Base-by-base conservation (phyloP, 768 basidiomycete genomes). In the Pleurotus tuber-regium region DNA sequence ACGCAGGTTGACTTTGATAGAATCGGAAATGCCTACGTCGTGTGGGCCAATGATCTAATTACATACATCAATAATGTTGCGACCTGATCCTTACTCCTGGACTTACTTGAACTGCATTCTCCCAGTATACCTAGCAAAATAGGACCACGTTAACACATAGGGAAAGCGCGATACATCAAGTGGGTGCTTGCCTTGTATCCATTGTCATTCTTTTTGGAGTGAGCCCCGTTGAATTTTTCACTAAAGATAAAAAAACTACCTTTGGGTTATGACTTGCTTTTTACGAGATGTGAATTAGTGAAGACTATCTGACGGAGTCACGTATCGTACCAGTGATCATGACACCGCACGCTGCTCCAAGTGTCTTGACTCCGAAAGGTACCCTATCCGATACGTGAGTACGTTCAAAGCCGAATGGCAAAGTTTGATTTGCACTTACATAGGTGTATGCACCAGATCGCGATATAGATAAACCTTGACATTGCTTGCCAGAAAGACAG, bases 271-370 rank as follows among this genome's bases (percentile, higher is more conserved):
- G 92, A 54, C 86, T 89, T 2, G 91, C 90, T 86, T 52, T 0
- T 55, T 19, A 29, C 39, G 38, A 44, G 10, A 28, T 33, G 40
- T 26, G 14, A 14, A 43, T 38, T 43, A 52, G 40, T 38, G 12
- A 53, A 48, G 12, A 4, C 28, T 30, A 30, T 25, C 30, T 4
- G n/a, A 59, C 41, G 38, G 29, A 47, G n/a, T n/a, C n/a, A n/a
- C n/a, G n/a, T n/a, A n/a, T n/a, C 70, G 35, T 42, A 84, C 88
- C 90, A 57, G 92, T 95, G 43, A 95, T 87, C 92, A 95, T 95
- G 2, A 94, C 82, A 16, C 92, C 92, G 54, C 87, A 86, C 1
- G 86, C 84, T 2, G 92, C 90, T 9, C 71, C 71, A 40, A 90
- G 61, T 44, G 66, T 71, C 57, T 82, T 83, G 11, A 92, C 77